Conservation (phyloP, 129 eudicot genomes). For the Artemisia annua region DNA sequence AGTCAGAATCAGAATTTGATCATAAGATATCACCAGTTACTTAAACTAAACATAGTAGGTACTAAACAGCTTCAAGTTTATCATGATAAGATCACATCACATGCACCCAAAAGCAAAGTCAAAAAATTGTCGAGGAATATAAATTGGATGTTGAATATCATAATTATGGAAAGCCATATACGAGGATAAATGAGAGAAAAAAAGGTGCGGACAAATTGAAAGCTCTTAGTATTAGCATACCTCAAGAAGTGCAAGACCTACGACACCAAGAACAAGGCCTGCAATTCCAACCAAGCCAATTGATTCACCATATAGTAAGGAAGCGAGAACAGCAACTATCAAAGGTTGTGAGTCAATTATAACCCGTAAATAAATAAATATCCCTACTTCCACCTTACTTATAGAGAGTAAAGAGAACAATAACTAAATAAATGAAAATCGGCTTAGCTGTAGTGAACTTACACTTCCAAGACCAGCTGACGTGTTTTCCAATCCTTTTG, state of each 20-base stretch:
- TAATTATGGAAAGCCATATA: background rate
- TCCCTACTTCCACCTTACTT: background rate
- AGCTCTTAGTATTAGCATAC: conserved; percentile 37
- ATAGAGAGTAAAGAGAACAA: conserved; percentile 7
- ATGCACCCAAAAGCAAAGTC: conserved; percentile 6
- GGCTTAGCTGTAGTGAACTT: conserved; percentile 35
- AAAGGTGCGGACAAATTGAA: conserved; percentile 8
- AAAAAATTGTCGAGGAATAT: conserved; percentile 6
- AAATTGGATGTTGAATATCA: background rate
- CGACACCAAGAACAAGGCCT: conserved; percentile 88
- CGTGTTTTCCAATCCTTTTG: conserved; percentile 90
- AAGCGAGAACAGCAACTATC: conserved; percentile 87
- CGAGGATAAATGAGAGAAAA: background rate
- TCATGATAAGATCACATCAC: background rate
- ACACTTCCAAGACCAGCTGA: conserved; percentile 99
- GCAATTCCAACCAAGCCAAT: conserved; percentile 77
- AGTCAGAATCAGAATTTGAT: conserved; percentile 2
- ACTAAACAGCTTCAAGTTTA: conserved; percentile 5
- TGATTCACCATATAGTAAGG: conserved; percentile 84
- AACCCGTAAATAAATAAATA: conserved; percentile 55
- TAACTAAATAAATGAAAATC: conserved; percentile 16
- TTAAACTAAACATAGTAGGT: background rate
- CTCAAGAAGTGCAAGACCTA: conserved; percentile 98
- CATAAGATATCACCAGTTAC: background rate
- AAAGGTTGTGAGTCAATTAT: conserved; percentile 98